Percentiles rank a stretch among this genome's conserved stretches.
Evolutionary conservation across 208 protist species (phyloP).

Genomic region (Naegleria lovaniensis): DNA sequence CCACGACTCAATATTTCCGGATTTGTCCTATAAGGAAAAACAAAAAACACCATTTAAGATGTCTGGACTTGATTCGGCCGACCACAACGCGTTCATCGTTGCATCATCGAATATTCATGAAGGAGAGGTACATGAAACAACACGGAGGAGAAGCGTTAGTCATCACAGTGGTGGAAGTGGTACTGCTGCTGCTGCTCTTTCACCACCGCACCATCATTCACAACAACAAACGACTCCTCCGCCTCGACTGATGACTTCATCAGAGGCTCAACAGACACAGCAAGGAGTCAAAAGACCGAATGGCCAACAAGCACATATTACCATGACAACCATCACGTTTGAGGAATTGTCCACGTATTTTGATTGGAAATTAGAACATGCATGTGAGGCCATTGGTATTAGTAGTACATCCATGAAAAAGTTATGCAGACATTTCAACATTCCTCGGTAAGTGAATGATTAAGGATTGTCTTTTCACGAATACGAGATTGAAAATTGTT

Average conservation of each 20-base stretch:
- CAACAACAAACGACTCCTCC: background rate
- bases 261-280: background rate
- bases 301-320: background rate
- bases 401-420: constrained; percentile 1
- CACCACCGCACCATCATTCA: background rate
- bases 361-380: background rate
- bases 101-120: too few relatives aligned
- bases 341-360: background rate
- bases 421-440: constrained; percentile 7
- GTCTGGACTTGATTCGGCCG: too few relatives aligned
- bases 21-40: too few relatives aligned
- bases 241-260: background rate
- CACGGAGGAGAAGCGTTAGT: too few relatives aligned
- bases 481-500: too few relatives aligned
- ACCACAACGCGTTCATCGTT: too few relatives aligned
- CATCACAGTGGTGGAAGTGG: background rate
- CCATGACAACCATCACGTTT: constrained; percentile 10
- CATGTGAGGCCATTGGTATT: background rate
- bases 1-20: too few relatives aligned
- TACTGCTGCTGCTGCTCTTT: background rate
- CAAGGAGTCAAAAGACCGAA: background rate
- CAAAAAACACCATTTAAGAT: too few relatives aligned
- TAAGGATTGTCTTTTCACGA: too few relatives aligned
- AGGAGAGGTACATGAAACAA: too few relatives aligned
- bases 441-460: background rate